Percentiles rank a stretch among this genome's conserved stretches.
phyloP scores from a whole-genome alignment of 805 yeast genomes.

The Suhomyces xylopsoci region DNA sequence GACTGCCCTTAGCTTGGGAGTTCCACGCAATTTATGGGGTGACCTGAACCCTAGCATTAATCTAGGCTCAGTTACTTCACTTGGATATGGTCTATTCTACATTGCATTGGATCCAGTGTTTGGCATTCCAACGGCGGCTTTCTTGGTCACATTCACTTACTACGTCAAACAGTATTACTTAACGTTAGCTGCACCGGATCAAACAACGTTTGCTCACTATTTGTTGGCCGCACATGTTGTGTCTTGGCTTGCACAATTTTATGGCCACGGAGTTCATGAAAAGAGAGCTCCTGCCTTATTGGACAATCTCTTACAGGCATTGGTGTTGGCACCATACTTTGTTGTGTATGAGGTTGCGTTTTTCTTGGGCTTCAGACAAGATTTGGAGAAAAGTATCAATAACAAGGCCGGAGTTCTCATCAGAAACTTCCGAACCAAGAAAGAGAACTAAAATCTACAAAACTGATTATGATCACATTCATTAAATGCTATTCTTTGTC shows the following conservation, averaged over 20 bases:
- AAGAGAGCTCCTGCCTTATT: constrained; percentile 80
- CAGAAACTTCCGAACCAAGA: constrained; percentile 27
- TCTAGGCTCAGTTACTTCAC: constrained; percentile 44
- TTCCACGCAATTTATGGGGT: constrained; percentile 20
- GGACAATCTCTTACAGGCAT: constrained; percentile 79
- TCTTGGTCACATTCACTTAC: constrained; percentile 23
- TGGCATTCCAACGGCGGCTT: constrained; percentile 30
- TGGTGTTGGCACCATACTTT: constrained; percentile 88
- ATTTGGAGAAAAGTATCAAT: constrained; percentile 50
- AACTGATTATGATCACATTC: neutral
- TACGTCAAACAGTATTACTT: constrained; percentile 20
- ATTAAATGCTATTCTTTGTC: neutral
- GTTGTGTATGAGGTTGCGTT: constrained; percentile 77
- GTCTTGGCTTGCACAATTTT: constrained; percentile 81
- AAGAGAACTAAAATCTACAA: neutral
- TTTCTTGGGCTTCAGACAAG: constrained; percentile 56
- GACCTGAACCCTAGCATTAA: constrained; percentile 32
- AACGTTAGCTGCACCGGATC: constrained; percentile 13
- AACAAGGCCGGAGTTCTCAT: constrained; percentile 40
- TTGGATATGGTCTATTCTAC: constrained; percentile 58
- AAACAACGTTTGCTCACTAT: constrained; percentile 17
- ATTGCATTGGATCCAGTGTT: constrained; percentile 48
- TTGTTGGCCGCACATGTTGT: constrained; percentile 45
- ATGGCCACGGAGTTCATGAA: constrained; percentile 85
- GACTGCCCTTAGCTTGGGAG: constrained; percentile 45